Evolutionary conservation across 2,329 filamentous ascomycete genomes (phyloP).

Genomic region (Fusarium agapanthi): DNA sequence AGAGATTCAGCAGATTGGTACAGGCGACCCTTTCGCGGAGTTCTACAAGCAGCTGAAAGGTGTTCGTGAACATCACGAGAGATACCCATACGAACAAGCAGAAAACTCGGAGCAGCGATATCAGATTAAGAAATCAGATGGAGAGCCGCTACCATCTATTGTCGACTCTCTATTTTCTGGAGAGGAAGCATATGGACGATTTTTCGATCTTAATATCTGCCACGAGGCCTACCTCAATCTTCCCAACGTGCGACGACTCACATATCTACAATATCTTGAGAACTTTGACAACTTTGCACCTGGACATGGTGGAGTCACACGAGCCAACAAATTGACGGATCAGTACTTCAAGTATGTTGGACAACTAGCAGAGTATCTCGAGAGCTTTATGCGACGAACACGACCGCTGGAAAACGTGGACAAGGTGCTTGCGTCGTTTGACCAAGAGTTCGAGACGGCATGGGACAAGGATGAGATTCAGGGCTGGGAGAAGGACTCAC

Average conservation of each 20-base stretch:
- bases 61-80: conserved; percentile 87
- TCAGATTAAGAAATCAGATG: conserved; percentile 72
- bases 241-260: conserved; percentile 82
- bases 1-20: conserved; percentile 85
- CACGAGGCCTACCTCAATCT: conserved; percentile 94
- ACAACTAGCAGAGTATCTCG: conserved; percentile 82
- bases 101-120: conserved; percentile 96
- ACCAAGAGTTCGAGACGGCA: conserved; percentile 81
- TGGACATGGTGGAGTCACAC: conserved; percentile 77
- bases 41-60: conserved; percentile 87
- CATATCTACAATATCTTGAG: conserved; percentile 93
- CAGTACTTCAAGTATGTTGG: conserved; percentile 91
- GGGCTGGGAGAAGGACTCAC: conserved; percentile 75
- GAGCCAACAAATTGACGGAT: conserved; percentile 87
- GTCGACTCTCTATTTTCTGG: conserved; percentile 95
- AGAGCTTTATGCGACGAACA: conserved; percentile 85
- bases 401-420: conserved; percentile 87
- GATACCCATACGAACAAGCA: conserved; percentile 92
- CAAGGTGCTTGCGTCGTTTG: conserved; percentile 77
- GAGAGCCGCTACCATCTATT: conserved; percentile 70
- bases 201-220: conserved; percentile 83
- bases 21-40: conserved; percentile 86
- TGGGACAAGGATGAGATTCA: conserved; percentile 84
- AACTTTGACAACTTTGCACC: conserved; percentile 86
- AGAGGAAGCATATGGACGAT: conserved; percentile 92